A percentile compares a stretch with the other conserved stretches of the same genome.
Conservation (phyloP, 169 alveolate genomes). For the Miamiensis avidus region DNA sequence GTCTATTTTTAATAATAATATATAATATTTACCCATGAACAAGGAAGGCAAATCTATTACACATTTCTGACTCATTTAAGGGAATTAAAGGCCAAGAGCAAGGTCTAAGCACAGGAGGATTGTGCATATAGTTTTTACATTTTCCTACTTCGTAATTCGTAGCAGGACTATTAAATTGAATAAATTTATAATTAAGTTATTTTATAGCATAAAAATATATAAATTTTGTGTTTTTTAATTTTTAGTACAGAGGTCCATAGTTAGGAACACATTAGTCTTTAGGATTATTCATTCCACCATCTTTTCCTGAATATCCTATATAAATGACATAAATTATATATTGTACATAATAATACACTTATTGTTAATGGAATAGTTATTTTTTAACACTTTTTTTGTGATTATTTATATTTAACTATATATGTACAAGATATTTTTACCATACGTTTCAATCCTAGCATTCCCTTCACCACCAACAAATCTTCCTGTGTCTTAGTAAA, state of each 20-base stretch:
- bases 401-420: background rate
- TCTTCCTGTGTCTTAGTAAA: constrained; percentile 22
- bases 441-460: background rate
- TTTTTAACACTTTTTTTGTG: constrained; percentile 17
- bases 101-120: constrained; percentile 31
- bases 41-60: constrained; percentile 17
- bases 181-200: no score
- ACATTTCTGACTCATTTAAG: constrained; percentile 9
- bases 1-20: no score
- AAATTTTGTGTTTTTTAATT: no score
- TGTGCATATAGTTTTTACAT: constrained; percentile 29
- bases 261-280: constrained; percentile 5
- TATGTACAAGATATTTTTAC: background rate
- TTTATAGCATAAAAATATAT: no score
- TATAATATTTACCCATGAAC: constrained; percentile 1
- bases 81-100: constrained; percentile 21
- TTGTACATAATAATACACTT: background rate
- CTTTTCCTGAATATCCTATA: background rate
- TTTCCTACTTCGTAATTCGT: background rate
- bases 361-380: constrained; percentile 3
- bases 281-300: constrained; percentile 11
- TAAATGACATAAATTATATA: background rate
- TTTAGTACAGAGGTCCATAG: constrained; percentile 8
- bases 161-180: background rate
- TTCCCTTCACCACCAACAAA: constrained; percentile 18